Evolutionary conservation across 805 yeast genomes (phyloP), one percentile per base, ranked within the genome.

Genomic region (Tetrapisispora nanseiensis): DNA sequence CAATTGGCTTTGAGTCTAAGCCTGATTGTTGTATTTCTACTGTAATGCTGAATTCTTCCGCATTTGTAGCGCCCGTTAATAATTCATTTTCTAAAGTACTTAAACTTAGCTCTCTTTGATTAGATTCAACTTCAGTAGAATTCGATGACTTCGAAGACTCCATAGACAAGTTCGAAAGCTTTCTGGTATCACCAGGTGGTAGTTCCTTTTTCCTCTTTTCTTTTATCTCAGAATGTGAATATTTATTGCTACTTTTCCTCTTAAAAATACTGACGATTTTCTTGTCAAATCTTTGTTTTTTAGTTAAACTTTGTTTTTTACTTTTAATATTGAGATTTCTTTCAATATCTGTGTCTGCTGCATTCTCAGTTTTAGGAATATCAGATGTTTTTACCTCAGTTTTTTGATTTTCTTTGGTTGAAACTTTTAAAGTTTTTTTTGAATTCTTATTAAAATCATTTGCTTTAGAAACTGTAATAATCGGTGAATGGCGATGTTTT

Each of bases 401-500:
- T 4, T 26, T 6, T 15, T n/a, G n/a, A n/a, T n/a, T n/a, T n/a
- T n/a, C n/a, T n/a, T n/a, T 29, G 32, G 32, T 18, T 32, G 23
- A 4, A 19, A 19, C 13, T 6, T 6, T 19, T 18, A 12, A 18
- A 7, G 16, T 7, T 6, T 22, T 6, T 36, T 19, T 24, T 3
- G 8, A 6, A 19, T 4, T 11, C 7, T 24, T 9, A 13, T 6
- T 36, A 6, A 4, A 10, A 21, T n/a, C 24, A 21, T 12, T 19
- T 12, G 23, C 10, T 6, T 22, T 23, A 11, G 40, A 20, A 9
- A 28, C 15, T 3, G 38, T 38, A n/a, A 49, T 41, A 11, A 56
- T 47, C 26, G 60, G 60, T 15, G 44, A 40, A 41, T 66, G 69
- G 45, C 68, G 59, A 43, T 64, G 63, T 42, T 67, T 57, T 3